These are phyloP conservation scores for Dryadomyces quercivorus DNA, from an alignment of 2,329 filamentous ascomycete species.

Conservation along the genomic window DNA sequence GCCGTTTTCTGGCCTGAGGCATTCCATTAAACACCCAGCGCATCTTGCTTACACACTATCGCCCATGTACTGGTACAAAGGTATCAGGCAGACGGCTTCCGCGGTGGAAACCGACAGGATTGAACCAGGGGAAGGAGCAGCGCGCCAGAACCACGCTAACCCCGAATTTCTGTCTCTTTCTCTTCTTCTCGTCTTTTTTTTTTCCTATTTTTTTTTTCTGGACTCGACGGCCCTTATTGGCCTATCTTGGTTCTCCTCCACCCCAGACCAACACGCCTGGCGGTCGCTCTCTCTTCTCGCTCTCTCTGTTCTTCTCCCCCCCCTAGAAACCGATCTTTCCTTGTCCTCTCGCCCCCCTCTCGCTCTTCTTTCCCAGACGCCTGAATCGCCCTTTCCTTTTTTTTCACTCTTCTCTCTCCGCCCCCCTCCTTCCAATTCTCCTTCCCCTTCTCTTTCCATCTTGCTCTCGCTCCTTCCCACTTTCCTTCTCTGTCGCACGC, in stretches of 20 bases:
- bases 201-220: constrained; percentile 6
- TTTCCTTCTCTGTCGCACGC: not conserved
- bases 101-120: not conserved
- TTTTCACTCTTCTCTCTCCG: not conserved
- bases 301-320: not conserved
- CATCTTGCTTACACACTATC: not conserved
- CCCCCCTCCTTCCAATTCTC: not conserved
- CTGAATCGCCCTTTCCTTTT: constrained; percentile 1
- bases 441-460: constrained; percentile 3
- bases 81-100: not conserved
- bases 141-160: constrained; percentile 11
- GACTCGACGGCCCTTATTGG: constrained; percentile 3
- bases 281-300: constrained; percentile 1
- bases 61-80: not conserved
- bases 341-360: constrained; percentile 2
- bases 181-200: constrained; percentile 2
- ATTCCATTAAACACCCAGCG: no score
- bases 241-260: constrained; percentile 1
- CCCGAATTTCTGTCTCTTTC: constrained; percentile 6
- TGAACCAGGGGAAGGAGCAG: constrained; percentile 7
- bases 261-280: constrained; percentile 1
- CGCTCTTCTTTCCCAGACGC: not conserved
- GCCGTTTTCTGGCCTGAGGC: no score
- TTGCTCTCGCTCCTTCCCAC: constrained; percentile 2
- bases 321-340: not conserved